Evolutionary conservation across 2,329 filamentous ascomycete genomes (phyloP).

Genomic region (Aspergillus sp.): DNA sequence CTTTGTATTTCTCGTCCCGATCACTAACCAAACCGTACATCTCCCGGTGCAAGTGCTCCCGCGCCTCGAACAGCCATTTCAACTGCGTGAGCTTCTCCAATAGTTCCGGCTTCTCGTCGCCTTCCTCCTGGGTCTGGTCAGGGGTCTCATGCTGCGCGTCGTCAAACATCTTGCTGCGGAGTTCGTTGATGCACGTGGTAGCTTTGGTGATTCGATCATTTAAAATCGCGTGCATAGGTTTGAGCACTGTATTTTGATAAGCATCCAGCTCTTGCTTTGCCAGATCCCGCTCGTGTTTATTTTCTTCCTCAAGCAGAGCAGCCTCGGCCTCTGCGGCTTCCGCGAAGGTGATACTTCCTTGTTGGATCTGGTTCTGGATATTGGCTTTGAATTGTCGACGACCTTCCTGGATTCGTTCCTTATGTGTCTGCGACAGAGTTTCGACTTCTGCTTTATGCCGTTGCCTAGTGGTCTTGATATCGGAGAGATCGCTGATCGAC

Average conservation of each 20-base stretch:
- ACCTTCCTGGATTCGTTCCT: conserved; percentile 56
- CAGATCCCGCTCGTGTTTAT: conserved; percentile 67
- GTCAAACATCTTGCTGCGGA: conserved; percentile 70
- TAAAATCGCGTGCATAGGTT: conserved; percentile 77
- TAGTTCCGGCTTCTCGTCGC: conserved; percentile 90
- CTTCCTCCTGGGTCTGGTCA: conserved; percentile 88
- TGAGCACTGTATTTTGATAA: conserved; percentile 80
- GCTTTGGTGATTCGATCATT: conserved; percentile 72
- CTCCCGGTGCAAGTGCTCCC: conserved; percentile 82
- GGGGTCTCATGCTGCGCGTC: conserved; percentile 68
- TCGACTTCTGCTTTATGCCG: conserved; percentile 52
- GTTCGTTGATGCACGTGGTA: conserved; percentile 72
- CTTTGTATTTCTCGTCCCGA: conserved; percentile 81
- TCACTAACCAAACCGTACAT: conserved; percentile 82
- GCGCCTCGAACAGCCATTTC: conserved; percentile 95
- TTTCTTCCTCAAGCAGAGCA: conserved; percentile 69
- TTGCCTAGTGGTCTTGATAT: conserved; percentile 66
- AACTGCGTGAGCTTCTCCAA: conserved; percentile 90
- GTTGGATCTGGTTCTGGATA: conserved; percentile 74
- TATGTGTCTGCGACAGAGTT: conserved; percentile 54
- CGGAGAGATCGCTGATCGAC: conserved; percentile 69
- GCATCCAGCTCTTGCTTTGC: conserved; percentile 79
- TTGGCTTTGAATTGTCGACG: conserved; percentile 68
- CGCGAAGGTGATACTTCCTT: conserved; percentile 76
- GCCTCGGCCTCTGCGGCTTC: conserved; percentile 80